Percentiles rank a stretch among this genome's conserved stretches.
These are phyloP conservation scores for Candida andamanensis DNA, from an alignment of 805 yeast genomes.

Conservation along the genomic window DNA sequence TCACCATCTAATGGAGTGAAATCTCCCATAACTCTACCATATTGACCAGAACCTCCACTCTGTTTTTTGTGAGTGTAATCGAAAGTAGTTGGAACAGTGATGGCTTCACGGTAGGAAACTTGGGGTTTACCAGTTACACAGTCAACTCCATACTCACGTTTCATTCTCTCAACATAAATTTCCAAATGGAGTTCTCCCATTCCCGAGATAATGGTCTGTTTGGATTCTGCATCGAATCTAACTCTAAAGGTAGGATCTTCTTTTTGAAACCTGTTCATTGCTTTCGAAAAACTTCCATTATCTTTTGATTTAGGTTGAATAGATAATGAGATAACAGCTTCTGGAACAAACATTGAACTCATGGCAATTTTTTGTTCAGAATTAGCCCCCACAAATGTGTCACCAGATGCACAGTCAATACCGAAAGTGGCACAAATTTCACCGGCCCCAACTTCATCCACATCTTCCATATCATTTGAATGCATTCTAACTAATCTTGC, in stretches of 20 bases:
- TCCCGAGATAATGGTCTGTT: conserved; percentile 92
- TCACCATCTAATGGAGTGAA: conserved; percentile 60
- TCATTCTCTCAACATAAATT: conserved; percentile 97
- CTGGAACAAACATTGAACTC: conserved; percentile 99
- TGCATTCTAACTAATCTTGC: conserved; percentile 97
- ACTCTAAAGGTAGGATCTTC: conserved; percentile 99
- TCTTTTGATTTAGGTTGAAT: conserved; percentile 86
- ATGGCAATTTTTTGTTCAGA: conserved; percentile 66
- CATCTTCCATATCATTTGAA: conserved; percentile 98
- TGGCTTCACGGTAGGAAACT: conserved; percentile 95
- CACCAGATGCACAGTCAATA: conserved; percentile 98
- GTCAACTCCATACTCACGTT: conserved; percentile 93
- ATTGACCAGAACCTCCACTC: conserved; percentile 99
- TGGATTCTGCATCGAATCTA: conserved; percentile 80
- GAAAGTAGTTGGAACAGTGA: conserved; percentile 64
- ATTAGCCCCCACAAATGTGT: conserved; percentile 84
- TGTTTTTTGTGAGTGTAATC: conserved; percentile 97
- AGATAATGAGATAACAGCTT: conserved; percentile 93
- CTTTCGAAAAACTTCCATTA: conserved; percentile 85
- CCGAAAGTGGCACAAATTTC: conserved; percentile 99
- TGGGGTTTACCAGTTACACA: conserved; percentile 96
- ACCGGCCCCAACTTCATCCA: conserved; percentile 92
- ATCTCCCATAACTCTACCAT: conserved; percentile 90
- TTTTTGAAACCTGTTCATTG: conserved; percentile 94
- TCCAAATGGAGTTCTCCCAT: conserved; percentile 98